Evolutionary conservation across 345 rosid genomes (phyloP), one percentile per base, ranked within the genome.

Genomic region (Sonneratia caseolaris): DNA sequence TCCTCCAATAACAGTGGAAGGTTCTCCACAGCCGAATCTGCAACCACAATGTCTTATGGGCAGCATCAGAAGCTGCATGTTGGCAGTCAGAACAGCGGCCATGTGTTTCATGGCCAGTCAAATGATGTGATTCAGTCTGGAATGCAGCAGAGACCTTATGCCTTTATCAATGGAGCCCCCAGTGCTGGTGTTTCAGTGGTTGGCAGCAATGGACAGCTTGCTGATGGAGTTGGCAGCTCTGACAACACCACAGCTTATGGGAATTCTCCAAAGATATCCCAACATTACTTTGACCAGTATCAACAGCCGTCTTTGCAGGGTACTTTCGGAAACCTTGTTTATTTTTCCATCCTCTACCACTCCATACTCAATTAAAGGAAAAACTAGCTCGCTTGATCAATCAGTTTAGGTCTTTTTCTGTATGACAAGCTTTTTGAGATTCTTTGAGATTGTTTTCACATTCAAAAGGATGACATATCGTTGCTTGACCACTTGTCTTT

Each of bases 31-130:
- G 86, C 78, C 77, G 99, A 92, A 76, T 83, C 73, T 43, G 74
- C 93, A 49, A 74, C 87, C 0, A 73, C 86, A 81, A 82, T 76
- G 53, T 79, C 89, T 68, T 91, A 81, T 74, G 82, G 87, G 69
- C 88, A 68, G 78, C 92, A 82, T 84, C 92, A 86, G 80, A 88
- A 88, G 80, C 91, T 83, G 79, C 86, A 79, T 66, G 72, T 72
- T 56, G 82, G 84, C 68, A 84, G 88, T 83, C 90, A 90, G 72
- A 83, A 82, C 78, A 90, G 91, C 79, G 87, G 91, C 69, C 97
- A 85, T 70, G 81, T 86, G 75, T 59, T 90, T 80, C 86, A 87
- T 74, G 84, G 74, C 79, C 97, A 88, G 73, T 75, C 82, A 80
- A 86, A 84, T 74, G 81, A 81, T 75, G 86, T 81, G 59, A 75